These are phyloP conservation scores for Pleurotus tuoliensis DNA, from an alignment of 768 basidiomycete genomes.

Conservation along the genomic window DNA sequence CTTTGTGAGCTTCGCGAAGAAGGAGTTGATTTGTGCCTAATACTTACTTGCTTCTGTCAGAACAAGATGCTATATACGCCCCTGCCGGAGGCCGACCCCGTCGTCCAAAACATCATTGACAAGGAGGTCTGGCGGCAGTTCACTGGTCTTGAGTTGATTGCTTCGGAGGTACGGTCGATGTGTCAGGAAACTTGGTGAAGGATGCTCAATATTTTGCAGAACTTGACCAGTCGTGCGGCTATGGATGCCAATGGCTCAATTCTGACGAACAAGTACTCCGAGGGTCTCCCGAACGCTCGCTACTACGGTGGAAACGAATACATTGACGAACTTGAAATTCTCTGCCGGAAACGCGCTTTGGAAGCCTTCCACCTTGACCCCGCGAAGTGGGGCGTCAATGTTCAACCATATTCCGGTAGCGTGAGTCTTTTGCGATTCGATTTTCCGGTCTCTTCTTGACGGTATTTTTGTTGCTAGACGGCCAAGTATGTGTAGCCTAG, in stretches of 20 bases:
- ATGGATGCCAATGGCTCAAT: slow-evolving; percentile 99
- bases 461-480: slow-evolving; percentile 13
- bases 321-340: slow-evolving; percentile 92
- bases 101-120: slow-evolving; percentile 96
- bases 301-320: slow-evolving; percentile 99
- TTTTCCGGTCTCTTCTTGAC: not conserved
- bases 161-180: slow-evolving; percentile 74
- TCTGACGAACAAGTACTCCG: slow-evolving; percentile 98
- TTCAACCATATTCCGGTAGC: slow-evolving; percentile 95
- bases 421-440: slow-evolving; percentile 40
- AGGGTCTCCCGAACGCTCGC: slow-evolving; percentile 95
- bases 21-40: not conserved
- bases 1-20: slow-evolving; percentile 8
- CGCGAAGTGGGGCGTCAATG: slow-evolving; percentile 95
- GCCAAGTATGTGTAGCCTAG: slow-evolving; percentile 2
- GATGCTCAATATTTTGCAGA: slow-evolving; percentile 42
- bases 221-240: slow-evolving; percentile 91
- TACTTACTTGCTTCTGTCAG: slow-evolving; percentile 35
- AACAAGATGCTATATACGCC: slow-evolving; percentile 90
- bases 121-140: slow-evolving; percentile 99
- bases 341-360: slow-evolving; percentile 94
- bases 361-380: slow-evolving; percentile 95
- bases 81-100: slow-evolving; percentile 88
- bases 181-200: not conserved
- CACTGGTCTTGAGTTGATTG: slow-evolving; percentile 96